Base-by-base conservation (phyloP, 2,329 filamentous ascomycete species). In the Cladophialophora immunda region DNA sequence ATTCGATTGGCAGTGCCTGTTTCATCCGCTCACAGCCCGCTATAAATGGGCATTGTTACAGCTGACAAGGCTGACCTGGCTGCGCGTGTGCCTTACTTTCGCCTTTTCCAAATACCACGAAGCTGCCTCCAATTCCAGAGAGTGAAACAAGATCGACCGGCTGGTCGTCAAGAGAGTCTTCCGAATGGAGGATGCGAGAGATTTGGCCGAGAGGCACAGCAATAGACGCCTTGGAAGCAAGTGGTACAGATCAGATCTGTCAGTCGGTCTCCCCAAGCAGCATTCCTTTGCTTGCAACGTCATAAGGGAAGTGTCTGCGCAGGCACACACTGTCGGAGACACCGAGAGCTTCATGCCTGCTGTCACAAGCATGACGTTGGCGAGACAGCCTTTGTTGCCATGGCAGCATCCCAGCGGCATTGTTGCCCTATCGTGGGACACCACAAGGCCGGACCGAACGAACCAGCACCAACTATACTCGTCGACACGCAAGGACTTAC, bases 231-330 rank as follows among this genome's bases (percentile, higher is more conserved):
- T 45, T 58, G 56, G 17, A 41, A 58, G 30, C 32, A 27, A 29
- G 56, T 58, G 9, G 56, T 45, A 58, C 56, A 45, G 36, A 45
- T 41, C 19, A 47, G 34, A 58, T 45, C 56, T 47, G 54, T 57
- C 54, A 50, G 19, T 50, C 22, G 29, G 36, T 19, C 54, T 57
- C 54, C 30, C n/a, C 54, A 7, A 22, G 29, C 19, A 30, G 54
- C 36, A 41, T 41, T 19, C 29, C 15, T 57, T 34, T 19, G 30
- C 7, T 57, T 57, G 56, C 56, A 38, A 38, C 36, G 52, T 55
- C 27, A 55, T 55, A 5, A 17, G 27, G 15, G 27, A 32, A 29
- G 6, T 11, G 17, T 55, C 27, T 32, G 45, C 22, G 8, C 45
- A 19, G 9, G 25, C 6, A 13, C 45, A 50, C 45, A 25, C 3